Evolutionary conservation across 768 basidiomycete genomes (phyloP).

Genomic region (Rhodotorula diobovata): DNA sequence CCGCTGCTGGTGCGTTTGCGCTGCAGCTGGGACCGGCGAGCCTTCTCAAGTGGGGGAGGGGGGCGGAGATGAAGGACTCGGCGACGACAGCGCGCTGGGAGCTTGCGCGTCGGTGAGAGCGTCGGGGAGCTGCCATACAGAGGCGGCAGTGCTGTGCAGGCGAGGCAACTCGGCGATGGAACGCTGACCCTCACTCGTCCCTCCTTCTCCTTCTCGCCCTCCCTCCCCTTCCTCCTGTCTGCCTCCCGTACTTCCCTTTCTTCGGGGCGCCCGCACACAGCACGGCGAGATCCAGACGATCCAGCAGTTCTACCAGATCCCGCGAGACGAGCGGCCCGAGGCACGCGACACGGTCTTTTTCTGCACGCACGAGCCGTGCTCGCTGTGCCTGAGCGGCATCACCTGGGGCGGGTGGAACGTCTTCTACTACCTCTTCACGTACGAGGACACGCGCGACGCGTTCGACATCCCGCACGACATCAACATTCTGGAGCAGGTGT

Average conservation of each 20-base stretch:
- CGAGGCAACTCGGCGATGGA: no score
- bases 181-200: neutral
- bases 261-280: neutral
- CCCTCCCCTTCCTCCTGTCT: neutral
- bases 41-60: neutral
- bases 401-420: conserved; percentile 44
- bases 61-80: neutral
- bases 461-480: conserved; percentile 41
- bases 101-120: no score
- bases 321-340: conserved; percentile 25
- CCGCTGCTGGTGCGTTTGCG: conserved; percentile 39
- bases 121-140: no score
- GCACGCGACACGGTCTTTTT: conserved; percentile 43
- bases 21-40: no score
- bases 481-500: conserved; percentile 36
- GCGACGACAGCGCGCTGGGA: no score
- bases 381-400: conserved; percentile 42
- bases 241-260: neutral
- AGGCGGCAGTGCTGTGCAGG: no score
- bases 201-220: neutral
- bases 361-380: conserved; percentile 45
- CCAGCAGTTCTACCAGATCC: conserved; percentile 40
- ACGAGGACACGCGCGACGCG: conserved; percentile 44
- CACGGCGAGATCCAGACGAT: conserved; percentile 44
- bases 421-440: conserved; percentile 39